Conservation (phyloP, 2,329 filamentous ascomycete species). For the Fusarium bulbicola region DNA sequence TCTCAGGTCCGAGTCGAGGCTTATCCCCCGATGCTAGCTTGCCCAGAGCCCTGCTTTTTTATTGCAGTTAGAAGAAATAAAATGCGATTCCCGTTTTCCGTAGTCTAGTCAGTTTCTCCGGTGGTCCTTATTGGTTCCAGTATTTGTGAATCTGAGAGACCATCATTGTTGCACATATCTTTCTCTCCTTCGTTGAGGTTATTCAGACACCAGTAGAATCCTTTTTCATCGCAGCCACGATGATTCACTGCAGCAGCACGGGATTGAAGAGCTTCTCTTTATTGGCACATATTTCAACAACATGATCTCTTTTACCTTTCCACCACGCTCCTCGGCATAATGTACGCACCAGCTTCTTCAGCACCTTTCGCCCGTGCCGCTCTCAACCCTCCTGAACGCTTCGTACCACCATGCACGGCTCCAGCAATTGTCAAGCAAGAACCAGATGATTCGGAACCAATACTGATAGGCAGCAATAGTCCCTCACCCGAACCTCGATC, state of each 20-base stretch:
- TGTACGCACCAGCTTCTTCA: not conserved
- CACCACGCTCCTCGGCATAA: not conserved
- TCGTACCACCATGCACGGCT: not conserved
- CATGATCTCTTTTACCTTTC: not conserved
- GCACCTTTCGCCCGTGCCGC: not conserved
- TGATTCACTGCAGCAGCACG: slow-evolving; percentile 5
- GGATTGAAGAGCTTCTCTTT: rapidly evolving
- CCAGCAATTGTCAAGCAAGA: not conserved
- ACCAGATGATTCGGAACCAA: not conserved
- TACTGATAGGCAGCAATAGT: slow-evolving; percentile 24
- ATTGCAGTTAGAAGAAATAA: not conserved
- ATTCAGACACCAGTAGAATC: rapidly evolving
- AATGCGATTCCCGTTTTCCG: not conserved
- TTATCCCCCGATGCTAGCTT: not conserved
- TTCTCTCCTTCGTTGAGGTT: rapidly evolving
- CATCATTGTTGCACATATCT: rapidly evolving
- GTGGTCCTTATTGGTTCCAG: rapidly evolving
- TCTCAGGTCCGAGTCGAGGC: not conserved
- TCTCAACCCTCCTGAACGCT: slow-evolving; percentile 1
- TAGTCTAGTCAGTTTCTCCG: not conserved
- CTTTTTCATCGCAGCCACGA: not conserved
- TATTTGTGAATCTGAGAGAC: not conserved
- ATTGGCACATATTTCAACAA: not conserved
- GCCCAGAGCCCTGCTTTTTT: not conserved
- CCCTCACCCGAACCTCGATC: slow-evolving; percentile 25